These are phyloP conservation scores for Dissophora globulifera DNA, from an alignment of 192 early-diverging fungal genomes.

Conservation along the genomic window DNA sequence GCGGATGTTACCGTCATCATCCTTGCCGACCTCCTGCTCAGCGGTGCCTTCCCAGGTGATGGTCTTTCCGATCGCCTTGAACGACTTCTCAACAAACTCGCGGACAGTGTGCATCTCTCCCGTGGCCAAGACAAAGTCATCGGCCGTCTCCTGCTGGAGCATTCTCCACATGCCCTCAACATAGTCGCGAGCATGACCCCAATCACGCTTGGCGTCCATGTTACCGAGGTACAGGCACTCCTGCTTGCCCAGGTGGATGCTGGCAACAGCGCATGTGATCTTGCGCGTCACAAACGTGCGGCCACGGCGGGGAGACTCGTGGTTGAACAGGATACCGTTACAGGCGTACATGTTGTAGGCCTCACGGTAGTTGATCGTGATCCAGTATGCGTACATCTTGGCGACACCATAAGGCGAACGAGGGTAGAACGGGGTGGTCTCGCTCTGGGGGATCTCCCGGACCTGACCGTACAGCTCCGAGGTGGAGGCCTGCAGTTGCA, in stretches of 20 bases:
- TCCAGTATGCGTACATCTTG: slow-evolving; percentile 85
- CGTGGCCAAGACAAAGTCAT: slow-evolving; percentile 82
- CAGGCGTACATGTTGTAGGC: slow-evolving; percentile 82
- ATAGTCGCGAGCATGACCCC: slow-evolving; percentile 85
- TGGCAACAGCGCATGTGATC: slow-evolving; percentile 80
- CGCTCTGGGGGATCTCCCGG: slow-evolving; percentile 79
- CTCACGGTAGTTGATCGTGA: slow-evolving; percentile 84
- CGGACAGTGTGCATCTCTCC: slow-evolving; percentile 87
- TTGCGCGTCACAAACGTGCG: slow-evolving; percentile 84
- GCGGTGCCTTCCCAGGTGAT: slow-evolving; percentile 76
- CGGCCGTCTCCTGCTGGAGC: slow-evolving; percentile 78
- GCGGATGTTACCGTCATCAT: slow-evolving; percentile 61
- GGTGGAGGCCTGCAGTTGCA: slow-evolving; percentile 80
- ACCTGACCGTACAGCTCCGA: slow-evolving; percentile 85
- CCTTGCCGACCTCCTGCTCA: slow-evolving; percentile 68
- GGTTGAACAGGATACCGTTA: slow-evolving; percentile 84
- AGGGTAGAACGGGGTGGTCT: slow-evolving; percentile 86
- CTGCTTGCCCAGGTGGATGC: slow-evolving; percentile 72
- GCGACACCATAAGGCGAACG: slow-evolving; percentile 85
- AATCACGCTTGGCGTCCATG: slow-evolving; percentile 83
- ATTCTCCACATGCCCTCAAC: slow-evolving; percentile 86
- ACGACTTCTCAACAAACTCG: slow-evolving; percentile 81
- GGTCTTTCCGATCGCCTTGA: slow-evolving; percentile 65
- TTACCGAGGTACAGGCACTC: slow-evolving; percentile 81
- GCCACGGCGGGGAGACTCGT: slow-evolving; percentile 81